These are phyloP conservation scores for Emericellopsis cladophorae DNA, from an alignment of 2,329 filamentous ascomycete genomes.

Conservation along the genomic window DNA sequence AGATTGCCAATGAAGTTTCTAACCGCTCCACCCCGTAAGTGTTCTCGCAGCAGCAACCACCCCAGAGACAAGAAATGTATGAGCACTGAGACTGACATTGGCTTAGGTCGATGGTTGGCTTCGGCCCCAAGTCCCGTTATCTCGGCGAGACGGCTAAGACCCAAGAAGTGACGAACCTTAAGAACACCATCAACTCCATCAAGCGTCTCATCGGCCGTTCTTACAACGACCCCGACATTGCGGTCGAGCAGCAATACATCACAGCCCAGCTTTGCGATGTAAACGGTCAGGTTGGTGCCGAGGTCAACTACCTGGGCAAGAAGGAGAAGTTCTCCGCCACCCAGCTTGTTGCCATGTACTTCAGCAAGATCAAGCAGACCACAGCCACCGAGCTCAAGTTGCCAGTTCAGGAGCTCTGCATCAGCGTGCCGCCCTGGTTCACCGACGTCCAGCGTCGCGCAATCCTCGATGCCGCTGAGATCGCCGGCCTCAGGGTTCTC, in stretches of 20 bases:
- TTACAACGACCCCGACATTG: conserved; percentile 80
- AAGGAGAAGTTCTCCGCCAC: conserved; percentile 92
- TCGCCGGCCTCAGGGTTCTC: conserved; percentile 84
- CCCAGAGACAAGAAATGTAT: background rate
- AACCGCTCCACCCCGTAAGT: conserved; percentile 96
- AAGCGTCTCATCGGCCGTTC: conserved; percentile 85
- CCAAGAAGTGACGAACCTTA: conserved; percentile 97
- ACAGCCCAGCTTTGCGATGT: conserved; percentile 78
- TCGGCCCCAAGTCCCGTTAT: conserved; percentile 87
- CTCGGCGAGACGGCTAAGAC: conserved; percentile 94
- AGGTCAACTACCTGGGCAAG: conserved; percentile 87
- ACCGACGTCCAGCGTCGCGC: conserved; percentile 85
- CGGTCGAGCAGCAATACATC: conserved; percentile 85
- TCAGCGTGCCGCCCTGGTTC: conserved; percentile 95
- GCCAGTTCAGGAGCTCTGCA: conserved; percentile 82
- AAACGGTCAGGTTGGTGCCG: conserved; percentile 87
- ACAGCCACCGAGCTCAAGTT: conserved; percentile 78
- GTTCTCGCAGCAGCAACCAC: conserved; percentile 2
- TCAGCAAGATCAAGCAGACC: conserved; percentile 88
- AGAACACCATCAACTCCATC: conserved; percentile 90
- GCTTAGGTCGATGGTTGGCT: conserved; percentile 77
- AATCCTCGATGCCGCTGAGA: conserved; percentile 82
- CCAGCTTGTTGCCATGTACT: conserved; percentile 88
- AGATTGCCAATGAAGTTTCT: conserved; percentile 99
- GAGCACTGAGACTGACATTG: background rate